Conservation (phyloP, 306 rosid genomes). For the Cicer arietinum region DNA sequence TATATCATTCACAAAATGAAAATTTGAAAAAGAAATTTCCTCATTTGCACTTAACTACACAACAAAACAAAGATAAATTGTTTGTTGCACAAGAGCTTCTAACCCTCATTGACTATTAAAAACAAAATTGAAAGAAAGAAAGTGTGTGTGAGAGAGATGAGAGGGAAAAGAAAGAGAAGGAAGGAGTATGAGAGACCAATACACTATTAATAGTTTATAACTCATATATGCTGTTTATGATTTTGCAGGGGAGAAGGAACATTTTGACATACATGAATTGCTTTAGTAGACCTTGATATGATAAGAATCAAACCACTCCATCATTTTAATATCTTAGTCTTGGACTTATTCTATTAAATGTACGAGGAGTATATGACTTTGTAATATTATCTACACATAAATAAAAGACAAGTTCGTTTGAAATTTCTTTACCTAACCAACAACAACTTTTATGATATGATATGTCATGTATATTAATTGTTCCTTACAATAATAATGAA, state of each 20-base stretch:
- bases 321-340: constrained; percentile 33
- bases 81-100: no score
- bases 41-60: no score
- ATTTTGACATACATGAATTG: constrained; percentile 60
- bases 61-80: no score
- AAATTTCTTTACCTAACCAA: neutral
- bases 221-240: constrained; percentile 28
- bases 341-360: constrained; percentile 19
- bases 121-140: no score
- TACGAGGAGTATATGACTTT: neutral
- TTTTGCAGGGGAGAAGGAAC: constrained; percentile 67
- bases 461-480: no score
- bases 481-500: no score
- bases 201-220: constrained; percentile 28
- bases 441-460: no score
- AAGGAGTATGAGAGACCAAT: neutral
- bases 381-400: constrained; percentile 29
- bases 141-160: no score
- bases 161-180: no score
- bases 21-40: no score
- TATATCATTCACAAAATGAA: no score
- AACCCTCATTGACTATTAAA: no score
- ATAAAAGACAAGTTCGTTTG: constrained; percentile 28
- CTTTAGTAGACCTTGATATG: constrained; percentile 63
- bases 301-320: constrained; percentile 27